These are phyloP conservation scores for Phytophthora europaea DNA, from an alignment of 352 stramenopile genomes.

Conservation along the genomic window DNA sequence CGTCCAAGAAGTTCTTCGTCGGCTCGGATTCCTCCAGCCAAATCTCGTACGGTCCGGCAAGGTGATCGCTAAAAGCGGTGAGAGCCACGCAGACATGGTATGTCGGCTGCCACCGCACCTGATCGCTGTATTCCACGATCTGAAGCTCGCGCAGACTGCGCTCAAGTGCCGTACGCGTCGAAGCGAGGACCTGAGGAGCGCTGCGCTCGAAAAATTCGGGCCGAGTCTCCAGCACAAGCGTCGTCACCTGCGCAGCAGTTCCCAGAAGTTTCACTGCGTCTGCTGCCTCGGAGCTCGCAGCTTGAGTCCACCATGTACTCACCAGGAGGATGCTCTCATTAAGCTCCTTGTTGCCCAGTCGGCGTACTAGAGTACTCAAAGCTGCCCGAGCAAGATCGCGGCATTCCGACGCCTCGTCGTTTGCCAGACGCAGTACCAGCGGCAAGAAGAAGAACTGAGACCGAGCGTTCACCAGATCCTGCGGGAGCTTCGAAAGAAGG, in stretches of 20 bases:
- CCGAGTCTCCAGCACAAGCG: conserved; percentile 75
- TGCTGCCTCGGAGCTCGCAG: conserved; percentile 44
- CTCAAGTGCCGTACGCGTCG: conserved; percentile 49
- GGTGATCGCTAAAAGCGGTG: conserved; percentile 71
- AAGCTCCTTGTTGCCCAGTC: conserved; percentile 92
- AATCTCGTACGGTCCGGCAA: conserved; percentile 67
- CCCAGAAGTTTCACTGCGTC: conserved; percentile 66
- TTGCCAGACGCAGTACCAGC: conserved; percentile 96
- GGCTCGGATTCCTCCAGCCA: conserved; percentile 54
- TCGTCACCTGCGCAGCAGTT: conserved; percentile 80
- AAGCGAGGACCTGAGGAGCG: conserved; percentile 52
- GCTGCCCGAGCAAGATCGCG: conserved; percentile 82
- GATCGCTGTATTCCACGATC: conserved; percentile 48
- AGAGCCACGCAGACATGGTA: conserved; percentile 75
- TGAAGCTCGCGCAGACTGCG: conserved; percentile 50
- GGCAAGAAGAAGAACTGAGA: conserved; percentile 96
- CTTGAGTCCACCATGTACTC: conserved; percentile 85
- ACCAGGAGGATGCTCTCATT: conserved; percentile 92
- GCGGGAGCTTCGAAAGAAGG: conserved; percentile 93
- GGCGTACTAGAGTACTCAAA: conserved; percentile 89
- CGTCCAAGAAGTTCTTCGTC: conserved; percentile 52
- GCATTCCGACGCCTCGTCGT: conserved; percentile 94
- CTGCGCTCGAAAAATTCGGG: conserved; percentile 84
- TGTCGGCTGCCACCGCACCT: conserved; percentile 72
- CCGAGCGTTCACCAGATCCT: conserved; percentile 92